Evolutionary conservation across 768 basidiomycete species (phyloP), one percentile per base, ranked within the genome.

Genomic region (Tylopilus plumbeoviolaceoides): DNA sequence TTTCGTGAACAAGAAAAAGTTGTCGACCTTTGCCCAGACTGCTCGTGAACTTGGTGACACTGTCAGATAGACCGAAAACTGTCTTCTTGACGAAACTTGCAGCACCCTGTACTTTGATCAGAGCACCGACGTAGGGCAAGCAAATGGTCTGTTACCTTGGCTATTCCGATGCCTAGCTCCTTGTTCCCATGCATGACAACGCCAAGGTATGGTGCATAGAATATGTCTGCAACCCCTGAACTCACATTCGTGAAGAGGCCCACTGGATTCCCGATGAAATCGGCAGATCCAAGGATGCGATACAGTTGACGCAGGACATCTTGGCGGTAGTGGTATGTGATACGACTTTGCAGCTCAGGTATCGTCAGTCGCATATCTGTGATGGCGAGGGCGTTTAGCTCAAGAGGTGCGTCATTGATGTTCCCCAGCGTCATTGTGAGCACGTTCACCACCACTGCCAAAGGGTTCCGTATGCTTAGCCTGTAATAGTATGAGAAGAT

Each of bases 21-120:
- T 40, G 18, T 28, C 7, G 41, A 89, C 93, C 94, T 79, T 99
- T 99, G 40, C 95, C 92, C 56, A 99, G 84, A 67, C 93, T 97
- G 58, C 94, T 91, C 2, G 97, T 98, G 64, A 99, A 87, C 70
- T 98, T 98, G n/a, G 95, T 95, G 66, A 99, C 76, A 65, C 92
- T 95, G 64, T 99, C 95, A 31, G 90, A 89, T 40, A 99, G 68
- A 35, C 97, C 97, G 62, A 98, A 99, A 7, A 98, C 91, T 0
- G 95, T 97, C 75, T 99, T 99, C 77, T 98, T 98, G 50, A 98
- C 89, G 60, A 99, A 95, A 66, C 94, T 98, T 7, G 95, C 93
- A 0, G 95, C 95, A 42, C 97, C 97, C 88, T 95, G 61, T 0
- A 21, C n/a, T 42, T 38, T 25, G 38, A 35, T 73, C 30, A 57